These are phyloP conservation scores for Rubus idaeus DNA, from an alignment of 306 rosid genomes.

Conservation along the genomic window DNA sequence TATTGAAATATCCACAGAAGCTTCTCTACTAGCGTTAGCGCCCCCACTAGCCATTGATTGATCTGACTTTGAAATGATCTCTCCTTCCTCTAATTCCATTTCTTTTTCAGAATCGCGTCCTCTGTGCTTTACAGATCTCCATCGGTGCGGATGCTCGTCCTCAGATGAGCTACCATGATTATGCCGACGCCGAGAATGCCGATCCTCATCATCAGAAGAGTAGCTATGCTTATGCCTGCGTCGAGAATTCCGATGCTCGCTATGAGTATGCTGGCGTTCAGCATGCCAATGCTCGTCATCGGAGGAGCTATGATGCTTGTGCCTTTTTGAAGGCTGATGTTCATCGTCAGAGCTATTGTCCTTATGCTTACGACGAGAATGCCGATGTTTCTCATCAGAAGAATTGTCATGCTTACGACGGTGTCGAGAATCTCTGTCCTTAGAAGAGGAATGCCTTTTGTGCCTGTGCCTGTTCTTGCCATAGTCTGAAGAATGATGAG, in stretches of 20 bases:
- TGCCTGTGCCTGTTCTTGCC: constrained; percentile 55
- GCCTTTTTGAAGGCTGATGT: constrained; percentile 18
- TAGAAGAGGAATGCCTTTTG: constrained; percentile 52
- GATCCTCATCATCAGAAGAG: constrained; percentile 43
- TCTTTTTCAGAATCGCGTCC: constrained; percentile 38
- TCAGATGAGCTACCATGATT: constrained; percentile 25
- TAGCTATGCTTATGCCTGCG: constrained; percentile 28
- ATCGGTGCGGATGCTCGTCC: constrained; percentile 37
- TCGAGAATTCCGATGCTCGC: constrained; percentile 31
- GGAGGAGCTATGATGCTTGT: constrained; percentile 24
- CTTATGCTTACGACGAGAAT: constrained; percentile 32
- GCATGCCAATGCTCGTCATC: constrained; percentile 41
- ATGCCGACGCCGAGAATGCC: constrained; percentile 22
- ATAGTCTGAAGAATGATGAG: constrained; percentile 51
- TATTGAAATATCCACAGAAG: constrained; percentile 45
- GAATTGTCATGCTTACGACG: constrained; percentile 35
- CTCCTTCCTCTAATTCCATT: constrained; percentile 63
- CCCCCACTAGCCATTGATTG: constrained; percentile 40
- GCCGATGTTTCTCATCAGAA: constrained; percentile 38
- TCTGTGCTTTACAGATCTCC: constrained; percentile 31
- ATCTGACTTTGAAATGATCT: constrained; percentile 50
- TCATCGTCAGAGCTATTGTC: constrained; percentile 39
- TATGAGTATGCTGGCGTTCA: constrained; percentile 26
- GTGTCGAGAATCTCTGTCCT: constrained; percentile 36
- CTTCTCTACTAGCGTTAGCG: constrained; percentile 51